Evolutionary conservation across 805 yeast species (phyloP).

Genomic region (Torulaspora delbrueckii): DNA sequence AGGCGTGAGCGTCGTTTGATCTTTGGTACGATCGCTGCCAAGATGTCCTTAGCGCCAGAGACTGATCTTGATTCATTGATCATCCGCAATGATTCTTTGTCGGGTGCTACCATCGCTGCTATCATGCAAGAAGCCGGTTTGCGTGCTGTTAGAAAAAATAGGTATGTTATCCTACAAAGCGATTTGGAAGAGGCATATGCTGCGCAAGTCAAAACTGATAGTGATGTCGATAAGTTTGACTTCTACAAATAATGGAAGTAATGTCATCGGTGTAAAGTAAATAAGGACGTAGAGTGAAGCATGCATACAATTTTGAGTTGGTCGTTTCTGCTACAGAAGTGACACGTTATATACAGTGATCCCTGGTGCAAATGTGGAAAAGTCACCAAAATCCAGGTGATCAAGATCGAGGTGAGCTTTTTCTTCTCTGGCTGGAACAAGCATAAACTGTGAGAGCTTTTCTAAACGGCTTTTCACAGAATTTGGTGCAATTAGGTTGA

Average conservation of each 20-base stretch:
- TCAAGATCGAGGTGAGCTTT: slow-evolving; percentile 64
- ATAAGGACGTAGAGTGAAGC: slow-evolving; percentile 6
- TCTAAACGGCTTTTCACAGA: slow-evolving; percentile 14
- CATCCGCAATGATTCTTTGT: slow-evolving; percentile 90
- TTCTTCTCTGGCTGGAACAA: slow-evolving; percentile 8
- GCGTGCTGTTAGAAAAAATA: slow-evolving; percentile 95
- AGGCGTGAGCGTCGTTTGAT: slow-evolving; percentile 97
- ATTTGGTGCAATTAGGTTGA: slow-evolving; percentile 20
- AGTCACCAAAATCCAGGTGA: slow-evolving; percentile 53
- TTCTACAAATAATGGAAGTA: slow-evolving; percentile 65
- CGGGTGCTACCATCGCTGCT: slow-evolving; percentile 97
- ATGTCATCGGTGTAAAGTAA: slow-evolving; percentile 9
- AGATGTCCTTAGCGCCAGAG: slow-evolving; percentile 97
- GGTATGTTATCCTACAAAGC: slow-evolving; percentile 92
- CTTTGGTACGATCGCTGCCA: slow-evolving; percentile 91
- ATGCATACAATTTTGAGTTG: slow-evolving; percentile 2
- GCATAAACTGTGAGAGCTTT: not conserved
- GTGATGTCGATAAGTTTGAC: slow-evolving; percentile 95
- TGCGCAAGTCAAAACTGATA: slow-evolving; percentile 90
- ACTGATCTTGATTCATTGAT: slow-evolving; percentile 92
- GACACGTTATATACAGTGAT: slow-evolving; percentile 48
- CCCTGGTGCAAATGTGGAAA: slow-evolving; percentile 55
- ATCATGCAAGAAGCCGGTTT: slow-evolving; percentile 99
- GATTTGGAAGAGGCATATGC: slow-evolving; percentile 98
- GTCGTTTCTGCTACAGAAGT: not conserved